Base-by-base conservation (phyloP, 2,329 filamentous ascomycete genomes). In the Ceratocystis papillata region DNA sequence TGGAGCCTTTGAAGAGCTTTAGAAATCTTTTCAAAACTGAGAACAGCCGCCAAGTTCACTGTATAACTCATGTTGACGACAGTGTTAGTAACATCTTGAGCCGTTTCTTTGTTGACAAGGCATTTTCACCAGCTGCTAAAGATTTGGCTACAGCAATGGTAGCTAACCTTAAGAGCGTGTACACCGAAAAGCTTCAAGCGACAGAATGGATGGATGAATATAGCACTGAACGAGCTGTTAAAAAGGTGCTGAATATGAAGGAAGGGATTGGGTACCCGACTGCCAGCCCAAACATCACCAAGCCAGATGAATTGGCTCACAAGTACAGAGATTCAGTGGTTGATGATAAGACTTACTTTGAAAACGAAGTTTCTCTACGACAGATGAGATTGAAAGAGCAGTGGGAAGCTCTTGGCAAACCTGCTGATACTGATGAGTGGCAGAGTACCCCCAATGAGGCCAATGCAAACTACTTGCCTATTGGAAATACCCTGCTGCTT, bases 201-300 rank as follows among this genome's bases (percentile, higher is more conserved):
- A 81, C 83, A 0, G 75, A 78, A 17, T 89, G 87, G 87, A 87
- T 88, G 81, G 83, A 84, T 57, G 75, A 82, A 1, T 78, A 81
- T 59, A 83, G 86, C 22, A 80, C 81, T 55, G 76, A 81, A 64
- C 76, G 83, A 5, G 84, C 84, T 1, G 81, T 84, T 57, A 76
- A 84, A 65, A 89, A 88, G 72, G 81, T 88, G 2, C 78, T 83
- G 69, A 84, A 86, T 67, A 88, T 89, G 69, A 76, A 81, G 20
- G 83, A 87, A 69, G 87, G 87, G 72, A 85, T 89, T 65, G 86
- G 85, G 1, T 88, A 87, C 70, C 85, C 85, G 1, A 84, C 81
- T 1, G 80, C 80, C 70, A 82, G 79, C 67, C 86, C 86, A 1
- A 78, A 87, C 69, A 80, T 87, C 46, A 79, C 82, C 73, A 78